A percentile compares a stretch with the other conserved stretches of the same genome.
phyloP scores from a whole-genome alignment of 331 rosid species.

The Quercus phellos region DNA sequence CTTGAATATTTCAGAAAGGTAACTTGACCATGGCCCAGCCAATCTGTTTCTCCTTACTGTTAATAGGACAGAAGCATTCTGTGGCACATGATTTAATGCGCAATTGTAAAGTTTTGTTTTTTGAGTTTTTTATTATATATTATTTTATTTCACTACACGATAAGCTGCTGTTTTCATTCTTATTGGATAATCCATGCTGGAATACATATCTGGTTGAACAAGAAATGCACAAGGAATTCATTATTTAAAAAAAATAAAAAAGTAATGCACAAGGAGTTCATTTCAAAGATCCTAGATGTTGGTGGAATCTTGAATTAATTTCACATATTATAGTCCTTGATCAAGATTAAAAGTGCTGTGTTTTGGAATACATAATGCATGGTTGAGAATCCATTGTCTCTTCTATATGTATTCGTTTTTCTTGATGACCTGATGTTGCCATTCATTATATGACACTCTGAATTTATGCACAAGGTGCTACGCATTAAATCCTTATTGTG shows the following conservation, averaged over 20 bases:
- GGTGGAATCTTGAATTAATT: slow-evolving; percentile 16
- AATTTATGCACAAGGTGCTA: neutral
- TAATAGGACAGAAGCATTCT: slow-evolving; percentile 8
- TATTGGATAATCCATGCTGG: neutral
- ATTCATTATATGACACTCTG: neutral
- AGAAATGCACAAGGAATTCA: neutral
- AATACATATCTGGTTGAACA: neutral
- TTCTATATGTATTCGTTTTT: slow-evolving; percentile 1
- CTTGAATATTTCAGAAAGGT: slow-evolving; percentile 93
- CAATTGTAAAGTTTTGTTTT: slow-evolving; percentile 4
- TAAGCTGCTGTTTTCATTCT: neutral
- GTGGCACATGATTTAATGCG: neutral
- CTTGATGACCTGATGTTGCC: neutral
- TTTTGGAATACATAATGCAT: neutral
- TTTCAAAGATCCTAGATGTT: neutral
- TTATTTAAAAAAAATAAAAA: too few species aligned
- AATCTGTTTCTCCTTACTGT: slow-evolving; percentile 7
- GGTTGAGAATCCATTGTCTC: slow-evolving; percentile 4
- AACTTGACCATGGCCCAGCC: slow-evolving; percentile 22
- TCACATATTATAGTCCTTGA: neutral
- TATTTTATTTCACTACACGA: neutral
- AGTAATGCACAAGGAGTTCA: neutral
- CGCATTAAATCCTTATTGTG: neutral
- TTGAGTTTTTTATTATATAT: neutral
- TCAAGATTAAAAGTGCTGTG: neutral